Conservation (phyloP, 2,329 filamentous ascomycete genomes). For the Exophiala alcalophila region DNA sequence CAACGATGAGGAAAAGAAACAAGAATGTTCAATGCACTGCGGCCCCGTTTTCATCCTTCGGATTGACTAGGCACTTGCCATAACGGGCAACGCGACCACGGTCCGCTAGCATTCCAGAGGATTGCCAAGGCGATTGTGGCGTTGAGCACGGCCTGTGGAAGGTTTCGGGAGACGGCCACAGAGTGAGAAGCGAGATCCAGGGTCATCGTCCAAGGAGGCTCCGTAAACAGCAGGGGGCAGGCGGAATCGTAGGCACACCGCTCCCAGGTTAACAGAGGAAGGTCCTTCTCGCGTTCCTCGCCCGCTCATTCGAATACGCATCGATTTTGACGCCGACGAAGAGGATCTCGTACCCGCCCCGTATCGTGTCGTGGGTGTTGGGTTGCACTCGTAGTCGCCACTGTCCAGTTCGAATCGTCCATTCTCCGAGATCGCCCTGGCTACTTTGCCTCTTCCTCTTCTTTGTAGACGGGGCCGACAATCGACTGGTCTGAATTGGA, state of each 20-base stretch:
- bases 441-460: conserved; percentile 26
- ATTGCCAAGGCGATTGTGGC: too few species aligned
- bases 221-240: too few species aligned
- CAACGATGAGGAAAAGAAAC: too few species aligned
- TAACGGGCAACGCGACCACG: too few species aligned
- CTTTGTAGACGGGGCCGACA: conserved; percentile 17
- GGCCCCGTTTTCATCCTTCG: too few species aligned
- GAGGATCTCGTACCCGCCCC: conserved; percentile 63
- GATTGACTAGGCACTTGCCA: too few species aligned
- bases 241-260: too few species aligned
- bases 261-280: conserved; percentile 63
- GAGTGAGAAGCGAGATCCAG: not conserved
- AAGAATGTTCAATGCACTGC: too few species aligned
- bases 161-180: too few species aligned
- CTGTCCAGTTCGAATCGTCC: conserved; percentile 66
- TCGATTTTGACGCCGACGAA: conserved; percentile 75
- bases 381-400: conserved; percentile 68
- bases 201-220: too few species aligned
- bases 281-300: conserved; percentile 61
- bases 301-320: conserved; percentile 62
- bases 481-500: conserved; percentile 20
- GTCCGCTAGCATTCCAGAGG: too few species aligned
- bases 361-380: conserved; percentile 37
- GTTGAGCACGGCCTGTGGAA: too few species aligned
- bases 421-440: conserved; percentile 37